phyloP scores from a whole-genome alignment of 23 red algal genomes.

The Agarophyton chilense region DNA sequence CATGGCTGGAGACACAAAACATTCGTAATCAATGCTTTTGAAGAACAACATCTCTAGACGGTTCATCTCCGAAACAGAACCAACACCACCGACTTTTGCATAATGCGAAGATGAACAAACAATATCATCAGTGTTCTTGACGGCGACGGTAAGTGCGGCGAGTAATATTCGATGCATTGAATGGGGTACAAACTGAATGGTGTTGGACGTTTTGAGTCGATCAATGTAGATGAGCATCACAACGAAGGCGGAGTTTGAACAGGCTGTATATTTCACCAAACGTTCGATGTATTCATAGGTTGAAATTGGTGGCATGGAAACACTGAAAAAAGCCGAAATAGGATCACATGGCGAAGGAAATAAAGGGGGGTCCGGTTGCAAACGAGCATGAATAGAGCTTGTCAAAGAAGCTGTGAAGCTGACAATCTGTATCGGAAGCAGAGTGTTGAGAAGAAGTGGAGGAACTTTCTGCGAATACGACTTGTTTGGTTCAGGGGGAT shows the following conservation, averaged over 20 bases:
- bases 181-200: background rate
- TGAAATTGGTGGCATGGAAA: conserved; percentile 42
- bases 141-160: conserved; percentile 74
- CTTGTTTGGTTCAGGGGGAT: background rate
- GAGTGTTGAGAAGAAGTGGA: no score
- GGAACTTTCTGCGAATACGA: background rate
- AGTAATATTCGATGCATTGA: conserved; percentile 85
- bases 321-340: conserved; percentile 46
- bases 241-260: conserved; percentile 53
- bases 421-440: background rate
- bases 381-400: background rate
- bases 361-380: background rate
- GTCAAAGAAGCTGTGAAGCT: background rate
- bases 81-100: conserved; percentile 83
- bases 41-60: conserved; percentile 76
- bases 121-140: conserved; percentile 86
- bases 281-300: conserved; percentile 46
- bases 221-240: conserved; percentile 66
- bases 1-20: background rate
- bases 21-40: background rate
- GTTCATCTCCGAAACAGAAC: conserved; percentile 76
- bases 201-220: conserved; percentile 12
- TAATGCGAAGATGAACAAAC: conserved; percentile 78
- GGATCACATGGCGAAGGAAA: background rate
- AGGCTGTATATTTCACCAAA: conserved; percentile 48